phyloP scores from a whole-genome alignment of 768 basidiomycete genomes.

The Xanthoconium stramineum region DNA sequence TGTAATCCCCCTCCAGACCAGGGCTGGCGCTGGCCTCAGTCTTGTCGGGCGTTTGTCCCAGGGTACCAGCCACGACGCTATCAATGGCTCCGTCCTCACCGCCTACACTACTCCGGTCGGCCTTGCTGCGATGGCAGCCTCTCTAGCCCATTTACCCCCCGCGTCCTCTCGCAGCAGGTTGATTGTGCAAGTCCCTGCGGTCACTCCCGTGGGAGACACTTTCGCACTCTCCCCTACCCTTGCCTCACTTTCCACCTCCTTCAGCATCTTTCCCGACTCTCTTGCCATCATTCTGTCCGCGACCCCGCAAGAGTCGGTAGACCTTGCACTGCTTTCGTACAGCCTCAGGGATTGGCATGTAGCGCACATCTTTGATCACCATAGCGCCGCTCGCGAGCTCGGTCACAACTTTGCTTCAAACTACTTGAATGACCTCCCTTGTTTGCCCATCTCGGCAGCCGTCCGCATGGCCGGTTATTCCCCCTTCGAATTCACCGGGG shows the following conservation, averaged over 20 bases:
- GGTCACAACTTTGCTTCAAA: constrained; percentile 50
- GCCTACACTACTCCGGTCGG: constrained; percentile 84
- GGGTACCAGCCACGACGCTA: constrained; percentile 68
- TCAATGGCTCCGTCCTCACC: constrained; percentile 59
- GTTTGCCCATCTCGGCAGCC: constrained; percentile 42
- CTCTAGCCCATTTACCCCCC: constrained; percentile 68
- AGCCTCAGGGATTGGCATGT: constrained; percentile 62
- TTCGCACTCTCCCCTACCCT: constrained; percentile 78
- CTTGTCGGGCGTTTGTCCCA: constrained; percentile 78
- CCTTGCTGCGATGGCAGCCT: constrained; percentile 77
- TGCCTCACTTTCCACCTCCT: constrained; percentile 57
- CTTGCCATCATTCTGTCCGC: constrained; percentile 79
- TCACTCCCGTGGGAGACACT: constrained; percentile 59
- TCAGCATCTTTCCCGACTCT: constrained; percentile 59
- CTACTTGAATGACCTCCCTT: constrained; percentile 28
- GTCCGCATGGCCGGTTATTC: constrained; percentile 59
- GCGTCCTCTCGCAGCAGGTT: constrained; percentile 63
- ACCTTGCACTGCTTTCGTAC: constrained; percentile 77
- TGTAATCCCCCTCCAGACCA: constrained; percentile 72
- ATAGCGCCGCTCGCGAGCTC: constrained; percentile 73
- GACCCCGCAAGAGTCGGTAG: constrained; percentile 77
- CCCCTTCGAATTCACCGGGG: constrained; percentile 77
- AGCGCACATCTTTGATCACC: constrained; percentile 89
- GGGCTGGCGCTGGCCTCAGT: constrained; percentile 79
- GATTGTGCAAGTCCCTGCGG: constrained; percentile 79